Evolutionary conservation across 257 asterid species (phyloP).

Genomic region (Plectranthus barbatus): DNA sequence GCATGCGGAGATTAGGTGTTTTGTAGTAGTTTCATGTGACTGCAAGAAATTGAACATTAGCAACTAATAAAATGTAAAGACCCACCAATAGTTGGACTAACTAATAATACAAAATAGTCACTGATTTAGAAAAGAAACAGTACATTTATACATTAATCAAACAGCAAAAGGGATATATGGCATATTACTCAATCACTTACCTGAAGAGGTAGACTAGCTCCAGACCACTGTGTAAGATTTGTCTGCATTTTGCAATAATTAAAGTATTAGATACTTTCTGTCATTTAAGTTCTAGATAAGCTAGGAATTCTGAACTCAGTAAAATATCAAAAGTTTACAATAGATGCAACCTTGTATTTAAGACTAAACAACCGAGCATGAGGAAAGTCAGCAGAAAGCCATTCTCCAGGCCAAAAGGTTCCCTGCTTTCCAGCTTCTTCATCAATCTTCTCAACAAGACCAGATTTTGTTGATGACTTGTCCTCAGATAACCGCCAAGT

Average conservation of each 20-base stretch:
- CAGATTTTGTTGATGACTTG: slow-evolving; percentile 95
- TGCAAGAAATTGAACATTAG: background rate
- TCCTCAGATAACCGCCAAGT: slow-evolving; percentile 97
- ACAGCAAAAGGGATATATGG: background rate
- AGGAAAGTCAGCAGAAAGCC: slow-evolving; percentile 96
- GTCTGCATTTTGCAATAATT: slow-evolving; percentile 51
- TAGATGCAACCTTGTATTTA: slow-evolving; percentile 69
- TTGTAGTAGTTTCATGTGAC: background rate
- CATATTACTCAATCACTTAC: slow-evolving; percentile 28
- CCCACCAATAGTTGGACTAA: background rate
- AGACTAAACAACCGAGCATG: slow-evolving; percentile 90
- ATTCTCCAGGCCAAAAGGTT: slow-evolving; percentile 98
- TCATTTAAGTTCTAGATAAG: background rate
- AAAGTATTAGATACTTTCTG: slow-evolving; percentile 9
- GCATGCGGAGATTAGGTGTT: background rate
- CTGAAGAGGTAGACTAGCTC: slow-evolving; percentile 99
- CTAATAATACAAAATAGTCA: background rate
- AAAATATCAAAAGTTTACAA: background rate
- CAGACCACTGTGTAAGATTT: slow-evolving; percentile 97
- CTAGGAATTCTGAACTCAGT: slow-evolving; percentile 1
- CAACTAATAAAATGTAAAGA: background rate
- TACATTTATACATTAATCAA: background rate
- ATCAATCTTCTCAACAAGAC: slow-evolving; percentile 98
- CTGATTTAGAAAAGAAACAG: slow-evolving; percentile 6
- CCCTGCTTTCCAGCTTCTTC: slow-evolving; percentile 98